phyloP scores from a whole-genome alignment of 2,329 filamentous ascomycete species.

The Phyllosticta capitalensis region DNA sequence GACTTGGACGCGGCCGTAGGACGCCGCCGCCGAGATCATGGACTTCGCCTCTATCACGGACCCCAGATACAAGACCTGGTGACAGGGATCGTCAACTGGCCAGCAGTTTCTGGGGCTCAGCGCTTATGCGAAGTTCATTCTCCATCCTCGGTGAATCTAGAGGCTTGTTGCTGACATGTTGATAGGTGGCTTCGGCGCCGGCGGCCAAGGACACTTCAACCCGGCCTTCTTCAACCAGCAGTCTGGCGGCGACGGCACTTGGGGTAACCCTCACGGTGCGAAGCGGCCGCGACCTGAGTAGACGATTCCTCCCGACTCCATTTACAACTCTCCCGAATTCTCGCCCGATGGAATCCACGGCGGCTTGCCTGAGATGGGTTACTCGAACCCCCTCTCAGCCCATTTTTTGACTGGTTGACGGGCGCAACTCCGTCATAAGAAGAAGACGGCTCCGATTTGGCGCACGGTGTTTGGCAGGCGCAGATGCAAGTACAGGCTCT shows the following conservation, averaged over 20 bases:
- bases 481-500: background rate
- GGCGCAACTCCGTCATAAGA: background rate
- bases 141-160: background rate
- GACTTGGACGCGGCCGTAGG: no score
- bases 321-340: background rate
- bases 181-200: constrained; percentile 52
- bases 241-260: constrained; percentile 50
- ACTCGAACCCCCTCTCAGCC: background rate
- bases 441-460: background rate
- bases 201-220: constrained; percentile 58
- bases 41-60: no score
- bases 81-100: no score
- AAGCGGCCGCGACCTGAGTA: constrained; percentile 70
- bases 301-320: background rate
- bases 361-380: background rate
- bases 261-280: constrained; percentile 66
- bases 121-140: background rate
- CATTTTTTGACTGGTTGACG: background rate
- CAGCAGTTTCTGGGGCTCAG: background rate
- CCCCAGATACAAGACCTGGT: no score
- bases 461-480: background rate
- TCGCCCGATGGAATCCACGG: background rate
- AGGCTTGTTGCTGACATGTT: background rate
- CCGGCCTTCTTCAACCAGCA: constrained; percentile 57
- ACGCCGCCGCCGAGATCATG: no score